These are phyloP conservation scores for Grammothele lineata DNA, from an alignment of 768 basidiomycete genomes.

Conservation along the genomic window DNA sequence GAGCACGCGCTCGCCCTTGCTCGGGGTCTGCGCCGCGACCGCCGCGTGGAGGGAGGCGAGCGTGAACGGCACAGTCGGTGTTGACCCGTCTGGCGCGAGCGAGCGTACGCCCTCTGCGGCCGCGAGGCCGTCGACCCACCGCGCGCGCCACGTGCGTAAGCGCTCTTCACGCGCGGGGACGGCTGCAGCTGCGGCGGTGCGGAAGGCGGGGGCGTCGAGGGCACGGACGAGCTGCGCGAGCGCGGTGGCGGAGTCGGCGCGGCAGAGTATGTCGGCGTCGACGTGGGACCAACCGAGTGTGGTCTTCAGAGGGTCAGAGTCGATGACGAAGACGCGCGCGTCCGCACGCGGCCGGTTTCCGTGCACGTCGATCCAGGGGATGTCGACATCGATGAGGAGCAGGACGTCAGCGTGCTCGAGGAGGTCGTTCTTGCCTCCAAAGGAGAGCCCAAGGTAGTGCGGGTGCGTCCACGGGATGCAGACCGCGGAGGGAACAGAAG, in stretches of 20 bases:
- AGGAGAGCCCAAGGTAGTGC: constrained; percentile 49
- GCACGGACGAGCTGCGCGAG: constrained; percentile 45
- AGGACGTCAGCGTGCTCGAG: constrained; percentile 58
- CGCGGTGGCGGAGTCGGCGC: constrained; percentile 51
- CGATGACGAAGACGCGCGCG: constrained; percentile 56
- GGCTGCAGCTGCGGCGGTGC: neutral
- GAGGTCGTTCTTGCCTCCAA: constrained; percentile 41
- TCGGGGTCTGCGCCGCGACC: constrained; percentile 35
- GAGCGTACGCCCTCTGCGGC: constrained; percentile 12
- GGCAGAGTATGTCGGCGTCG: too few species aligned
- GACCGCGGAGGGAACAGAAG: constrained; percentile 48
- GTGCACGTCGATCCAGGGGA: constrained; percentile 59
- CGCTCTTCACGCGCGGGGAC: constrained; percentile 5
- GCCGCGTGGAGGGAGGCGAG: constrained; percentile 42
- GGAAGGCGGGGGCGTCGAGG: constrained; percentile 17
- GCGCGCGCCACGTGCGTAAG: constrained; percentile 10
- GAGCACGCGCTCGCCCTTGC: constrained; percentile 35
- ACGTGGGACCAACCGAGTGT: constrained; percentile 45
- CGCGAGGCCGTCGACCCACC: constrained; percentile 17
- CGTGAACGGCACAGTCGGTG: constrained; percentile 25
- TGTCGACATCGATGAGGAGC: constrained; percentile 57
- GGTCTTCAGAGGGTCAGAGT: constrained; percentile 59
- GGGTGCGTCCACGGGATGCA: constrained; percentile 58
- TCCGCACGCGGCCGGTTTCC: constrained; percentile 37
- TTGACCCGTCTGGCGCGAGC: constrained; percentile 1